Evolutionary conservation across 164 flowering plant species (phyloP), one percentile per base, ranked within the genome.

Genomic region (Warburgia ugandensis): DNA sequence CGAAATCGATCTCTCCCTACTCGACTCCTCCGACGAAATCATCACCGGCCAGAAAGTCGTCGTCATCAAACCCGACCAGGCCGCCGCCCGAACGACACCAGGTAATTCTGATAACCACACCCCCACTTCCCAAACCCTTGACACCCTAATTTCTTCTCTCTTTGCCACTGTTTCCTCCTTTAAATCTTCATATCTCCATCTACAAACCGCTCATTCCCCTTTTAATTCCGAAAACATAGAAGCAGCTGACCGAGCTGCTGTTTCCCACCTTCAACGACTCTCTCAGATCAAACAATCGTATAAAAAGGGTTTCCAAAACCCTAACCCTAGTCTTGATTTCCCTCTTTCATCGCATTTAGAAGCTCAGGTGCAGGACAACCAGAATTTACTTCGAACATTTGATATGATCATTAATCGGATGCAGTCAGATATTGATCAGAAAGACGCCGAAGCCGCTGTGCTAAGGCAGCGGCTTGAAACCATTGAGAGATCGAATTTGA

Each of bases 341-440:
- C 66, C 72, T 7, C 43, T 73, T 45, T 77, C 74, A 56, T 85
- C 94, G 17, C 75, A 70, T 29, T 58, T 72, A 56, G 98, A 83
- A 62, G 83, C 86, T 55, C 94, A 73, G 58, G 99, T 94, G 10
- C 66, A 86, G 52, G 99, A 94, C 81, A 88, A 88, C 70, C 95
- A 89, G 74, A 82, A 79, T 70, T 74, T 78, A 67, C 75, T 94
- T 6, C 68, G 97, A 31, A 62, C 74, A 23, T 62, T 85, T 30
- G 95, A 75, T 51, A 68, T 78, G 22, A 60, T 78, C 8, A 72
- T 90, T 6, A 67, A 94, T 60, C 66, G 82, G n/a, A 64, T 81
- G 29, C 95, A 84, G 61, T 68, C 69, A 2, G 87, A 86, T 50
- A 88, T 94, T 33, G 99, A 94, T 59, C 59, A 37, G 12, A 86